phyloP scores from a whole-genome alignment of 1,139 yeast species.

The Diutina siamensis region DNA sequence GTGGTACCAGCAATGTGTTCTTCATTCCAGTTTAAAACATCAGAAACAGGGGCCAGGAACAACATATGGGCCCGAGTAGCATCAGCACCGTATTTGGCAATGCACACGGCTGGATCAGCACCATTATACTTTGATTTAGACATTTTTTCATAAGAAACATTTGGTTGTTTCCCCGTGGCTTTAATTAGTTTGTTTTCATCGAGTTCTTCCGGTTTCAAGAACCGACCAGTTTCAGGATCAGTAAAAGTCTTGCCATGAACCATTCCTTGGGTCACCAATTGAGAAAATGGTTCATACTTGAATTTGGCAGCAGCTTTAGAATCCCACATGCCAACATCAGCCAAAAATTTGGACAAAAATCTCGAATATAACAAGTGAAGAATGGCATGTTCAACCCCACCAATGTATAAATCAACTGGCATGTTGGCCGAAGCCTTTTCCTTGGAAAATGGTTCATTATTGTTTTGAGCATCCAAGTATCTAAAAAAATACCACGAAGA shows the following conservation, averaged over 20 bases:
- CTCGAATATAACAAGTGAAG: conserved; percentile 78
- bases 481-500: conserved; percentile 95
- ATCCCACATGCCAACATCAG: conserved; percentile 41
- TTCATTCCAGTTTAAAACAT: conserved; percentile 83
- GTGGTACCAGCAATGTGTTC: conserved; percentile 75
- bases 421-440: conserved; percentile 41
- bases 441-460: conserved; percentile 35
- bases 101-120: conserved; percentile 76
- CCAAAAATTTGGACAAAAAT: conserved; percentile 71
- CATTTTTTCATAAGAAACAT: conserved; percentile 74
- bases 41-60: conserved; percentile 87
- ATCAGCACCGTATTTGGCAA: conserved; percentile 79
- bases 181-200: conserved; percentile 38
- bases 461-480: conserved; percentile 64
- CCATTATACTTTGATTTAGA: conserved; percentile 93
- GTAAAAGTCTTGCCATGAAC: conserved; percentile 83
- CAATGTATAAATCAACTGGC: conserved; percentile 87
- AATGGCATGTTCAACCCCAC: conserved; percentile 96
- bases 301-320: conserved; percentile 17
- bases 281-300: conserved; percentile 69
- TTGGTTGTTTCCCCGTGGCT: conserved; percentile 40
- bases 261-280: conserved; percentile 91
- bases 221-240: conserved; percentile 63
- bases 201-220: conserved; percentile 67
- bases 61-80: conserved; percentile 87